Base-by-base conservation (phyloP, 306 rosid species). In the Adenanthera pavonina region DNA sequence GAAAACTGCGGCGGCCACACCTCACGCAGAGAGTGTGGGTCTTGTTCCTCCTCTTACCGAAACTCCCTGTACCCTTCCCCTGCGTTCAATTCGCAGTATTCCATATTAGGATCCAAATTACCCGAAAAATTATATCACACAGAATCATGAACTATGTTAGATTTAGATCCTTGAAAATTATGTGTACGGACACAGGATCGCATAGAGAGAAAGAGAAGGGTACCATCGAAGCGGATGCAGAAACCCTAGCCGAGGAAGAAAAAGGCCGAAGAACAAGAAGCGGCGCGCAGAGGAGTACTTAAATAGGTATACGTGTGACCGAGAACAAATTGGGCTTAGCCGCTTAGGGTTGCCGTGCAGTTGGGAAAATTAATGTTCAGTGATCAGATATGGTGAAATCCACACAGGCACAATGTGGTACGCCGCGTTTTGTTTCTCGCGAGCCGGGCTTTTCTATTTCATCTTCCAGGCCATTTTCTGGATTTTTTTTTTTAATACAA, bases 41-140 rank as follows among this genome's bases (percentile, higher is more conserved):
- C 93, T 95, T 95, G 95, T 95, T 95, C 89, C 99, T 95, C 78
- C 99, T 88, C 92, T 95, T 95, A 88, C 99, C 99, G 52, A 95
- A 95, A 60, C 97, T 91, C 53, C 99, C 99, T 1, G 99, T 95
- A 35, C 99, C 99, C 92, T 95, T 95, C 2, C 97, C 97, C 99
- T 95, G 84, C 72, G 65, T 20, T 81, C 44, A 49, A 70, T 73
- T 76, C 33, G 74, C 40, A 71, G 0, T 40, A 8, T 33, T 3
- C 14, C 13, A 11, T 16, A 62, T 25, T 5, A 43, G n/a, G 30
- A 61, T 7, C 16, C 65, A 56, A 33, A 17, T 35, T 35, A 34
- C 17, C 5, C 15, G 17, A 25, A 35, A 1, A 43, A 9, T 25
- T 25, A 67, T 0, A 40, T 33, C 14, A 17, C 2, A 8, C 35